Evolutionary conservation across 2,329 filamentous ascomycete species (phyloP), one percentile per base, ranked within the genome.

Genomic region (Emergomyces africanus): DNA sequence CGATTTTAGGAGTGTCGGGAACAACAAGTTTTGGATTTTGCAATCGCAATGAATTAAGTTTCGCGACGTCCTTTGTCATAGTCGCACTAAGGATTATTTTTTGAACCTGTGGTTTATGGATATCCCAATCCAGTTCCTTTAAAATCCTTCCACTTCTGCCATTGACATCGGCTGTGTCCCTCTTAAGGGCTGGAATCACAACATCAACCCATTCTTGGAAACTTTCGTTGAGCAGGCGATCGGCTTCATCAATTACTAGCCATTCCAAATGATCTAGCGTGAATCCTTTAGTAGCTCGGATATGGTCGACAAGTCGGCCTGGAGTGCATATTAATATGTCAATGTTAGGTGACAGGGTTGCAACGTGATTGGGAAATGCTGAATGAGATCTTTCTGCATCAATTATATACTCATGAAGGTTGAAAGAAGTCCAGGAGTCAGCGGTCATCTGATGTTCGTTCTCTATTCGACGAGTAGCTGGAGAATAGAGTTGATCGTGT

Each of bases 241-340:
- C 92, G 12, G 92, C 94, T 74, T 97, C 92, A 67, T 97, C 92
- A 51, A 96, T 87, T 2, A 96, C 83, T 0, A 97, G 78, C 90
- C 91, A 97, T 61, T 88, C 83, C 4, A 96, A 78, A 68, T 88
- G 81, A 59, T 87, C 82, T 25, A 97, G 78, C 0, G 80, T 83
- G 70, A 97, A 96, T 0, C 90, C 90, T 2, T 83, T 83, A 0
- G 92, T 97, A 61, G 86, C 85, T 63, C 87, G 86, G 56, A 96
- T 81, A 71, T 97, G 92, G 66, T 97, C 92, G 3, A 97, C 90
- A 0, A 97, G 81, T 63, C 92, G 84, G 61, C 94, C 94, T 0
- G 92, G 92, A 0, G 92, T 97, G 70, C 90, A 94, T 56, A 96
- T 87, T 30, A 99, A 79, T 39, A 97, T 82, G 70, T 97, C 91